Percentiles rank a stretch among this genome's conserved stretches.
Conservation (phyloP, 2,329 filamentous ascomycete genomes). For the Paecilomyces formosus region DNA sequence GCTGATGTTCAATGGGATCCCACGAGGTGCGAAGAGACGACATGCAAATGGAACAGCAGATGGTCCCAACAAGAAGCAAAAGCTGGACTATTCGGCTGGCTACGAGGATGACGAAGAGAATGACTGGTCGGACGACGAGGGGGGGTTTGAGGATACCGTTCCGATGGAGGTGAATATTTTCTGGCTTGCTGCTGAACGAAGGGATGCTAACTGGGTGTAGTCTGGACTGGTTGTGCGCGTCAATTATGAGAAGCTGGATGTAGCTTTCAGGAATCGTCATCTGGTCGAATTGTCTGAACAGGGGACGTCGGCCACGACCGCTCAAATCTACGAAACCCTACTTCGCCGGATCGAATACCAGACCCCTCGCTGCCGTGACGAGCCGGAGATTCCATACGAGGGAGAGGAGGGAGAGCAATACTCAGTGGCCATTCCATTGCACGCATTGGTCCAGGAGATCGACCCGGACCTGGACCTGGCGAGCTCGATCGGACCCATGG, state of each 20-base stretch:
- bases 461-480: constrained; percentile 30
- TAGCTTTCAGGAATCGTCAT: constrained; percentile 71
- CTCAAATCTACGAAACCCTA: constrained; percentile 68
- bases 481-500: constrained; percentile 26
- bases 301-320: constrained; percentile 64
- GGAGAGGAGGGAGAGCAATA: constrained; percentile 34
- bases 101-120: constrained; percentile 24
- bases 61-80: constrained; percentile 12
- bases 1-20: constrained; percentile 22
- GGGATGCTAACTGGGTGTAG: constrained; percentile 37
- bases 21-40: constrained; percentile 27
- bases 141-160: constrained; percentile 22
- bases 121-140: constrained; percentile 30
- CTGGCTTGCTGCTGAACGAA: constrained; percentile 3
- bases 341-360: constrained; percentile 64
- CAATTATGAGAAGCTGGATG: constrained; percentile 77
- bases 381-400: constrained; percentile 29
- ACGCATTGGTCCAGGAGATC: constrained; percentile 28
- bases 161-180: constrained; percentile 30
- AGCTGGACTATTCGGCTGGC: constrained; percentile 19
- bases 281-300: constrained; percentile 67
- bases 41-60: constrained; percentile 13
- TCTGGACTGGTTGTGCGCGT: constrained; percentile 66
- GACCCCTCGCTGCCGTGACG: constrained; percentile 56
- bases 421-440: constrained; percentile 26